Evolutionary conservation across 305 asterid species (phyloP), one percentile per base, ranked within the genome.

Genomic region (Withania somnifera): DNA sequence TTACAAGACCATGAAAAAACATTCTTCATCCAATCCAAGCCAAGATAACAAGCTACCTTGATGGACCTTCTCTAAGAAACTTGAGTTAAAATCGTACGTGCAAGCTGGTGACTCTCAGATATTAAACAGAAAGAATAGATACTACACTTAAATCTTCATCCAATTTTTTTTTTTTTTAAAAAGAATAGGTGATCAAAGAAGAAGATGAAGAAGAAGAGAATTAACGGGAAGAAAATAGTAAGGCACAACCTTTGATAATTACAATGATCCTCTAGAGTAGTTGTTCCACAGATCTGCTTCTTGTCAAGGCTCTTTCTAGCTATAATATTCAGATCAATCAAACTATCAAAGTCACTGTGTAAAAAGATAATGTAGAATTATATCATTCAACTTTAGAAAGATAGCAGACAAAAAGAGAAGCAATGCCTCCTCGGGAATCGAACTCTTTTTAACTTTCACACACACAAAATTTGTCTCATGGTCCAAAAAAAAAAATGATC

Each of bases 381-480:
- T 63, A 24, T 83, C 78, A 68, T 82, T 66, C 84, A 84, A 83
- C 86, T 84, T 85, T 71, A 80, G 78, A 85, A 64, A 77, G 69
- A 40, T 61, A 61, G 86, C 82, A 88, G 89, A 86, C 87, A 82
- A 80, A 84, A 81, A 88, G 81, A 50, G 82, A 67, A 83, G 79
- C 34, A 45, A 45, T 45, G 6, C 20, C 36, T 14, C 89, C 91
- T 91, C 87, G 92, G 92, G 92, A 91, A 88, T 81, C 83, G 91
- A 88, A 89, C 81, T 77, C 63, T 58, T 77, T 34, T 61, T 20
- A 66, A 86, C 84, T 53, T 26, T 54, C 50, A 52, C 19, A 51
- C 17, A 24, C n/a, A 47, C 11, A 13, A 81, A 54, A 47, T 14
- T 61, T 85, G 82, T 82, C 88, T 66, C 63, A 77, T 83, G 20